These are phyloP conservation scores for Neonectria neomacrospora DNA, from an alignment of 2,329 filamentous ascomycete species.

Conservation along the genomic window DNA sequence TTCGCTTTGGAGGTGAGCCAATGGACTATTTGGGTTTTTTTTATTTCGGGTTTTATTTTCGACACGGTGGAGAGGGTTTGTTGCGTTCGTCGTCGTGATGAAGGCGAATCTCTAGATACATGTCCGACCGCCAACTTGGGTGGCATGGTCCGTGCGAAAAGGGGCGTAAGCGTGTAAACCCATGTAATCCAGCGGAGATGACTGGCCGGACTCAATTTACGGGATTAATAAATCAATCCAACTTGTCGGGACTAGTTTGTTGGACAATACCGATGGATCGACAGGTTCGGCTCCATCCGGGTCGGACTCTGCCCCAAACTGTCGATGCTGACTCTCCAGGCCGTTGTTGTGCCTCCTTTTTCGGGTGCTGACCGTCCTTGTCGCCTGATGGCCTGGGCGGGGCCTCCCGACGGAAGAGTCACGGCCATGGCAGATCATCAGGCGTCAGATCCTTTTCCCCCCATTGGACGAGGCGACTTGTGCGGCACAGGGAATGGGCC, in stretches of 20 bases:
- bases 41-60: background rate
- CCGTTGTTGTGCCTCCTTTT: conserved; percentile 16
- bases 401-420: conserved; percentile 21
- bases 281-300: conserved; percentile 1
- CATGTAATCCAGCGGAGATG: background rate
- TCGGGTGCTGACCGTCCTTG: conserved; percentile 10
- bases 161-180: too few relatives aligned
- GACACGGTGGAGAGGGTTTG: background rate
- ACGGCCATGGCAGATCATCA: conserved; percentile 19
- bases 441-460: conserved; percentile 2
- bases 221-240: background rate
- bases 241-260: too few relatives aligned
- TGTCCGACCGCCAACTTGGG: background rate
- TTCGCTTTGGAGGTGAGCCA: background rate
- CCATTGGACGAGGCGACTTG: background rate
- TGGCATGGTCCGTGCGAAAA: conserved; percentile 1
- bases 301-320: conserved; percentile 5
- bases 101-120: too few relatives aligned
- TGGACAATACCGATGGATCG: background rate
- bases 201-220: background rate
- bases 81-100: background rate
- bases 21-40: background rate
- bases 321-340: conserved; percentile 2
- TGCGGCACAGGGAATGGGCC: conserved; percentile 17
- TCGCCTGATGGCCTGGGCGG: conserved; percentile 23